These are phyloP conservation scores for Hyphopichia burtonii DNA, from an alignment of 1,139 yeast species.

Conservation along the genomic window DNA sequence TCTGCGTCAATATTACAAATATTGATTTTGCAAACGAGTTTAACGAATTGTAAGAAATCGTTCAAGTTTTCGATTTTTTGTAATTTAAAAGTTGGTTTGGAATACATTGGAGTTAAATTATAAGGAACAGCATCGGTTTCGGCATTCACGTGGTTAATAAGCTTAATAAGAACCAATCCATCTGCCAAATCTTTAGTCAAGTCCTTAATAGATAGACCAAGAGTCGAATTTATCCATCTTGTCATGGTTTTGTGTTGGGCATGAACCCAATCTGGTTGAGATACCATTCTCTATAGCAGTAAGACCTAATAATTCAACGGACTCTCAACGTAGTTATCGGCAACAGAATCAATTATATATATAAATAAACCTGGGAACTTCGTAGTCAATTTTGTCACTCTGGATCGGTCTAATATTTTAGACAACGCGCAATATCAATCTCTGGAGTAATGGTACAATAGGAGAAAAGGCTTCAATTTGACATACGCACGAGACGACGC, in stretches of 20 bases:
- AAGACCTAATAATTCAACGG: no score
- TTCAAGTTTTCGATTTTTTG: constrained; percentile 65
- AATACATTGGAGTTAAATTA: constrained; percentile 35
- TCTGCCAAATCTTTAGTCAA: constrained; percentile 34
- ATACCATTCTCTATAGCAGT: neutral
- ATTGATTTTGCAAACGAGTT: constrained; percentile 50
- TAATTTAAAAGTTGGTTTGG: constrained; percentile 50
- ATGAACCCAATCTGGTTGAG: constrained; percentile 33
- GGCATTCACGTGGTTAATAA: constrained; percentile 32
- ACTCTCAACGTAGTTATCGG: neutral
- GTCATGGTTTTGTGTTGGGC: constrained; percentile 47
- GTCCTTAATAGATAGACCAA: constrained; percentile 20
- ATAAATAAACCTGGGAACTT: no score
- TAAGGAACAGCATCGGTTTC: constrained; percentile 18
- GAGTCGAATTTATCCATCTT: constrained; percentile 42
- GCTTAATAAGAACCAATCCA: constrained; percentile 38
- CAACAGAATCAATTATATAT: neutral
- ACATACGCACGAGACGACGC: no score
- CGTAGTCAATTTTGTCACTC: no score
- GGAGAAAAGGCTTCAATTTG: no score
- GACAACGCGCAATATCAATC: no score
- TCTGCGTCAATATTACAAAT: constrained; percentile 65
- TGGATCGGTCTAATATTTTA: no score
- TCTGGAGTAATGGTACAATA: no score
- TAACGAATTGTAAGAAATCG: constrained; percentile 54